Evolutionary conservation across 495 filamentous ascomycete species (phyloP), one percentile per base, ranked within the genome.

Genomic region (Penicillium parvum): DNA sequence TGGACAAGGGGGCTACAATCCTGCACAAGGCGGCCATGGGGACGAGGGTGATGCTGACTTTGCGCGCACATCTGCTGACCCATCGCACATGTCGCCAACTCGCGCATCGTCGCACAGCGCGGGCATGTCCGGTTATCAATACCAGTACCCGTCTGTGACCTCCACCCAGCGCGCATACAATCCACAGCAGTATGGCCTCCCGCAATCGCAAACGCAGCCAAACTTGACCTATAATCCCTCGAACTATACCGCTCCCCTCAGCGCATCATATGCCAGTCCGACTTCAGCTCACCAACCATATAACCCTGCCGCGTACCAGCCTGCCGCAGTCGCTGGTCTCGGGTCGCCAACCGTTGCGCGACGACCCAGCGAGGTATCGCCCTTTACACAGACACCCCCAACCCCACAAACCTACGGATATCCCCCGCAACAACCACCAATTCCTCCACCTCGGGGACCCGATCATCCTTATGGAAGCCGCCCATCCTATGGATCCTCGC

Each of bases 101-200:
- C 60, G 68, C 43, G 57, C 69, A 34, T 58, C 66, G 21, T 73
- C 71, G 11, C 67, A 71, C 45, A 30, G 28, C 28, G 62, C 69
- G 26, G 63, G 71, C 15, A 66, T 75, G 47, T 69, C 79, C 4
- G 71, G 70, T 47, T 85, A 83, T 58, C 76, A 81, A 40, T 83
- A 84, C 45, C 79, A 83, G 40, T 71, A 78, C 39, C 64, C 73
- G 47, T 62, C 57, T 42, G 36, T 58, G 30, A 48, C 76, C 22
- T 68, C 75, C 21, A 69, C 67, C 12, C 81, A 78, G 34, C 61
- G 73, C 10, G 67, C 78, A 1, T 96, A 96, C 63, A 94, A 95
- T 51, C 90, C 90, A 2, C 87, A 90, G 61, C 69, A 84, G 38
- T 96, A 89, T 60, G 78, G 74, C 32, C 69, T 78, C 7, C 75